These are phyloP conservation scores for Termitomyces sp. DNA, from an alignment of 768 basidiomycete species.

Conservation along the genomic window DNA sequence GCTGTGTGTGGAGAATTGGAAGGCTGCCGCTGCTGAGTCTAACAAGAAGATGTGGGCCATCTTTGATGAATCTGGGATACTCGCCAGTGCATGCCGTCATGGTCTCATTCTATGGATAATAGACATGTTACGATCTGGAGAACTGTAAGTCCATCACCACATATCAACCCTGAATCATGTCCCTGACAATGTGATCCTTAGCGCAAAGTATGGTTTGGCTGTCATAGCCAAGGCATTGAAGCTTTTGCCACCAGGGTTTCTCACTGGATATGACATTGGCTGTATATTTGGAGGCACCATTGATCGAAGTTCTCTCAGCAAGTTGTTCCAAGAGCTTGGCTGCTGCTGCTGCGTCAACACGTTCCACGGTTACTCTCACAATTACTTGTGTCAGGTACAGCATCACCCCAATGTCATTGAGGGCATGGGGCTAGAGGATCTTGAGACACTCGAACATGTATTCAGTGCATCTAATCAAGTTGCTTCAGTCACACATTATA, in stretches of 20 bases:
- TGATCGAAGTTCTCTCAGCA: slow-evolving; percentile 18
- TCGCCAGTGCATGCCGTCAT: slow-evolving; percentile 33
- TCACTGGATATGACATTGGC: slow-evolving; percentile 27
- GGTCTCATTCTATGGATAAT: slow-evolving; percentile 26
- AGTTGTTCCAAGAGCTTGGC: not conserved
- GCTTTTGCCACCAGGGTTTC: slow-evolving; percentile 11
- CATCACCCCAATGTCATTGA: slow-evolving; percentile 25
- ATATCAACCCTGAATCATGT: not conserved
- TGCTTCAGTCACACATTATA: slow-evolving; percentile 9
- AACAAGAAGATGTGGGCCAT: slow-evolving; percentile 33
- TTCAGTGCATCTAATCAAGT: slow-evolving; percentile 31
- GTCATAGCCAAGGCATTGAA: slow-evolving; percentile 23
- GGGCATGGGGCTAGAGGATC: slow-evolving; percentile 26
- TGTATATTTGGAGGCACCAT: slow-evolving; percentile 22
- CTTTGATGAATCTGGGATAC: slow-evolving; percentile 38
- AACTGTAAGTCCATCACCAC: slow-evolving; percentile 34
- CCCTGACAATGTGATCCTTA: not conserved
- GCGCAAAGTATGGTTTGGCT: slow-evolving; percentile 28
- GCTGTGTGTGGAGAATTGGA: slow-evolving; percentile 30
- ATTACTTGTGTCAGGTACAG: slow-evolving; percentile 25
- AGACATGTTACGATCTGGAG: slow-evolving; percentile 34
- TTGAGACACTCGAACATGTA: slow-evolving; percentile 29
- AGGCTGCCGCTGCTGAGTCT: slow-evolving; percentile 24
- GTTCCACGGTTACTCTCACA: not conserved
- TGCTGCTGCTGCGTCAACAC: slow-evolving; percentile 15